Evolutionary conservation across 805 yeast genomes (phyloP).

Genomic region (Saturnispora silvae): DNA sequence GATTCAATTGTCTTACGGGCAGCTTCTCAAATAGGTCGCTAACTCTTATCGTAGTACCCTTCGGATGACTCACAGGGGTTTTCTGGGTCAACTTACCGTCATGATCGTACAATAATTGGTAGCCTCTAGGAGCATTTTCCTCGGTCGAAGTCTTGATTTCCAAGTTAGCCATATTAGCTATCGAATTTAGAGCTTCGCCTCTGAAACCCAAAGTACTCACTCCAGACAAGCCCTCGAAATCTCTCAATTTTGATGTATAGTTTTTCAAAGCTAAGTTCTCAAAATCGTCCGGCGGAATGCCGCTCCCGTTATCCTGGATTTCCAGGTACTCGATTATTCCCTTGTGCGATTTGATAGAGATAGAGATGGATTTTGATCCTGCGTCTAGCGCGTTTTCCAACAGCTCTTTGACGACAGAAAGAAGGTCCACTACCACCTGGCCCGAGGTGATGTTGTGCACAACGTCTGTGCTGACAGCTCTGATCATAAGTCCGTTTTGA

Average conservation of each 20-base stretch:
- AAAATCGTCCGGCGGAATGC: constrained; percentile 45
- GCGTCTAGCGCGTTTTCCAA: constrained; percentile 87
- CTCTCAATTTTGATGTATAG: constrained; percentile 53
- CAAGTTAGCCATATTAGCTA: constrained; percentile 46
- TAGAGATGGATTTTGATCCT: constrained; percentile 51
- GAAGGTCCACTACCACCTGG: constrained; percentile 77
- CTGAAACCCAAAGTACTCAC: constrained; percentile 62
- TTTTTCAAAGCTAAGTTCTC: constrained; percentile 47
- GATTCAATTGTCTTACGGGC: constrained; percentile 76
- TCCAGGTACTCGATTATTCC: constrained; percentile 46
- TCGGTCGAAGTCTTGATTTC: constrained; percentile 39
- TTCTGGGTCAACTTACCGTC: constrained; percentile 39
- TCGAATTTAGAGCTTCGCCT: constrained; percentile 71
- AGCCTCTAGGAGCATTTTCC: constrained; percentile 45
- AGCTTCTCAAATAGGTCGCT: constrained; percentile 50
- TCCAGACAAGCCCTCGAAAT: constrained; percentile 41
- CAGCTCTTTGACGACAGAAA: constrained; percentile 72
- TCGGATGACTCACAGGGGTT: constrained; percentile 37
- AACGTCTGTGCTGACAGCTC: constrained; percentile 28
- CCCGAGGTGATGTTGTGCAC: constrained; percentile 79
- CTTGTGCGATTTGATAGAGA: constrained; percentile 43
- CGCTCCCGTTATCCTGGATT: constrained; percentile 58
- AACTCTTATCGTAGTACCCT: constrained; percentile 61
- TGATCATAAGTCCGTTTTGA: constrained; percentile 1
- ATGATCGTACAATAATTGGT: constrained; percentile 40